phyloP scores from a whole-genome alignment of 352 stramenopile species.

The Peronospora belbahrii region DNA sequence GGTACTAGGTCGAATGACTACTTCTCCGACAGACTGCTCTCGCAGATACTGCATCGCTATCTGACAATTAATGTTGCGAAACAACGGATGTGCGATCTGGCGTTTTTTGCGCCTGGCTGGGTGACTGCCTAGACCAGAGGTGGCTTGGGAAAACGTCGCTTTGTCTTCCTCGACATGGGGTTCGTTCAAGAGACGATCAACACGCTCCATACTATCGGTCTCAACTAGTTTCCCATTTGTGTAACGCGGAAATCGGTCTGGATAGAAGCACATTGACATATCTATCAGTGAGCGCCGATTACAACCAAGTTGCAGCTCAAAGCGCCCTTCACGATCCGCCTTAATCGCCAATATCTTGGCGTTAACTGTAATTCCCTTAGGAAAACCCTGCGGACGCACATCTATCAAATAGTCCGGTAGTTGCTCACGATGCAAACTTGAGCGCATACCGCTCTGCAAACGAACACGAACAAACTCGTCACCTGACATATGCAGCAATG shows the following conservation, averaged over 20 bases:
- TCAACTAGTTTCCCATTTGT: constrained; percentile 47
- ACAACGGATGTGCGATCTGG: constrained; percentile 78
- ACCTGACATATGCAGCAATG: constrained; percentile 74
- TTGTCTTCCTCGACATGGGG: constrained; percentile 73
- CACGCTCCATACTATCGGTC: constrained; percentile 55
- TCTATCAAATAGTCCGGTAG: constrained; percentile 76
- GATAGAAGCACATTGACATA: constrained; percentile 66
- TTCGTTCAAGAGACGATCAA: constrained; percentile 75
- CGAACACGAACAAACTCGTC: constrained; percentile 81
- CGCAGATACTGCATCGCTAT: constrained; percentile 75
- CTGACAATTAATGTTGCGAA: constrained; percentile 85
- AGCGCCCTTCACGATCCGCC: constrained; percentile 66
- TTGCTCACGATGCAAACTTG: constrained; percentile 62
- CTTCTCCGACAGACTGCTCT: constrained; percentile 68
- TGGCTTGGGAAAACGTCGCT: constrained; percentile 29
- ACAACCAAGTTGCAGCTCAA: constrained; percentile 69
- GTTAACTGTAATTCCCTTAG: constrained; percentile 83
- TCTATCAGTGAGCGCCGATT: constrained; percentile 67
- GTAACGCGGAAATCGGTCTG: constrained; percentile 45
- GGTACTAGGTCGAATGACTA: constrained; percentile 81
- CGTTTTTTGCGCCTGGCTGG: constrained; percentile 77
- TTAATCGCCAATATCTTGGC: constrained; percentile 71
- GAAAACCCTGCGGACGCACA: constrained; percentile 52
- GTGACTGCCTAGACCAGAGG: constrained; percentile 20
- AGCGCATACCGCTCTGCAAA: constrained; percentile 79